Conservation (phyloP, 2,329 filamentous ascomycete species). For the Colletotrichum lupini region DNA sequence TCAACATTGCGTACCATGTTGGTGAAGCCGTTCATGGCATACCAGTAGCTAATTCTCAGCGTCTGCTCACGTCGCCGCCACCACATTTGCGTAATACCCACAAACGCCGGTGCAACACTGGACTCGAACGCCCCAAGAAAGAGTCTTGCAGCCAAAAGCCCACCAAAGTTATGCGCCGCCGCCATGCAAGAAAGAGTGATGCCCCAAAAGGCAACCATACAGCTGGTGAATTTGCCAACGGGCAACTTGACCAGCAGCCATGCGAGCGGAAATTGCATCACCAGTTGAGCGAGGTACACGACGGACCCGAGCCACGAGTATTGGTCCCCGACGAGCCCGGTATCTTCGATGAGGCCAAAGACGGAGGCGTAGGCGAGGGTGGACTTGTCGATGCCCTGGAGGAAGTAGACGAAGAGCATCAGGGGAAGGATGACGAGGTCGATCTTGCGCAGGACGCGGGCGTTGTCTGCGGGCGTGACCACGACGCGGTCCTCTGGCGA, state of each 20-base stretch:
- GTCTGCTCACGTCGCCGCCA: conserved; percentile 49
- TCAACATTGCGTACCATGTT: conserved; percentile 7
- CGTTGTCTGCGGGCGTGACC: conserved; percentile 47
- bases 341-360: conserved; percentile 70
- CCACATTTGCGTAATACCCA: conserved; percentile 61
- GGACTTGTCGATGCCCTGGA: conserved; percentile 56
- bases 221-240: conserved; percentile 63
- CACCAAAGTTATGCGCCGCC: conserved; percentile 58
- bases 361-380: conserved; percentile 64
- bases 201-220: conserved; percentile 66
- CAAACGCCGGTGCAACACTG: conserved; percentile 57
- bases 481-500: conserved; percentile 41
- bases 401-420: conserved; percentile 70
- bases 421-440: conserved; percentile 54
- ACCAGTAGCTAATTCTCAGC: conserved; percentile 43
- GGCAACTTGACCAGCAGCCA: conserved; percentile 64
- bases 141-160: conserved; percentile 56
- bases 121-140: conserved; percentile 60
- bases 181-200: conserved; percentile 61
- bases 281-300: conserved; percentile 68
- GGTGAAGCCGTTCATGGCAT: conserved; percentile 45
- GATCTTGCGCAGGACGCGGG: conserved; percentile 50
- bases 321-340: conserved; percentile 66
- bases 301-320: conserved; percentile 72
- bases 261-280: conserved; percentile 67